A percentile compares a stretch with the other conserved stretches of the same genome.
Conservation (phyloP, 2,329 filamentous ascomycete species). For the Paraphoma chrysanthemicola region DNA sequence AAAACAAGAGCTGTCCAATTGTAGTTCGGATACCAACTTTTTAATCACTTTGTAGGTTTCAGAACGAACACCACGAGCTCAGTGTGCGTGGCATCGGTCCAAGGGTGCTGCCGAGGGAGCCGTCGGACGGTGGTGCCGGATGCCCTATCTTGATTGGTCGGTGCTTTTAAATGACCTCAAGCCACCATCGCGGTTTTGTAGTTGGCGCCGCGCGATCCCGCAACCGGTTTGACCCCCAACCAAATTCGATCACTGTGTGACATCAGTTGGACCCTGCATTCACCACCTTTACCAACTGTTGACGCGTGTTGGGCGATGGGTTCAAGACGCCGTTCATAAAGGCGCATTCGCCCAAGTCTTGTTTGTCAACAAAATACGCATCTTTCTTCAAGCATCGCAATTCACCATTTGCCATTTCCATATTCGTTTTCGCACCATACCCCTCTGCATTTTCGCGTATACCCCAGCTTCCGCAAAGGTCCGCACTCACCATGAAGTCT, state of each 20-base stretch:
- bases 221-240: constrained; percentile 24
- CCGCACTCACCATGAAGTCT: constrained; percentile 29
- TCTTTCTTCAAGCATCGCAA: neutral
- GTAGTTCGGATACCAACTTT: neutral
- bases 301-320: constrained; percentile 10
- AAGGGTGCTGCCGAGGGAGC: neutral
- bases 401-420: constrained; percentile 3
- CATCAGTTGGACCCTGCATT: constrained; percentile 41
- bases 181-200: constrained; percentile 17
- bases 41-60: neutral
- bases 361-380: too few species aligned
- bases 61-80: neutral
- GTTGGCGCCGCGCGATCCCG: constrained; percentile 21
- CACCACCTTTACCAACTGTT: constrained; percentile 16
- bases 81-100: constrained; percentile 3
- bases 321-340: constrained; percentile 22
- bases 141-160: constrained; percentile 22
- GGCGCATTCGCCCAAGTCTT: too few species aligned
- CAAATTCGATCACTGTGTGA: constrained; percentile 29
- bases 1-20: neutral
- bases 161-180: constrained; percentile 20
- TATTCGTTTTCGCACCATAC: constrained; percentile 1
- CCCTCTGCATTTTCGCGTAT: neutral
- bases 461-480: neutral
- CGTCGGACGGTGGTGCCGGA: constrained; percentile 19